Evolutionary conservation across 805 yeast species (phyloP).

Genomic region (Saccharomycopsis fodiens): DNA sequence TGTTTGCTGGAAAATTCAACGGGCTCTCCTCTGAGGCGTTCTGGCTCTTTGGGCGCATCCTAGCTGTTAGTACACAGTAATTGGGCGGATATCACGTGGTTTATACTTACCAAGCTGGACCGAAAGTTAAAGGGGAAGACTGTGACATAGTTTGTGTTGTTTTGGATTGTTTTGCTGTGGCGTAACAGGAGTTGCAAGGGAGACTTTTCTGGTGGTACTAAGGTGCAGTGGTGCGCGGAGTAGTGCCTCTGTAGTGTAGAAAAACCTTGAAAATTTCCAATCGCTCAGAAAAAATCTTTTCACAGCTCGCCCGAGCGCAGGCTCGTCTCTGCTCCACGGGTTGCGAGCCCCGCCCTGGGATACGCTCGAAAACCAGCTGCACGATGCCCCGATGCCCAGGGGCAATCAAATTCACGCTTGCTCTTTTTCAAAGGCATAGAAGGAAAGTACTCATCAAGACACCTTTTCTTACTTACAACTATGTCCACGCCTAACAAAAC

Average conservation of each 20-base stretch:
- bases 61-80: slow-evolving; percentile 21
- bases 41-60: slow-evolving; percentile 29
- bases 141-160: slow-evolving; percentile 27
- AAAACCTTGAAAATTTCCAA: not conserved
- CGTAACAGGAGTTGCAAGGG: no score
- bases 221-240: not conserved
- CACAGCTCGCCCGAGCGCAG: not conserved
- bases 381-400: no score
- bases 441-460: no score
- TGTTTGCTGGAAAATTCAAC: not conserved
- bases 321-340: no score
- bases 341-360: not conserved
- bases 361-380: no score
- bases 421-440: no score
- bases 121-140: slow-evolving; percentile 26
- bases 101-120: slow-evolving; percentile 27
- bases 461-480: no score
- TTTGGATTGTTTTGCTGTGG: no score
- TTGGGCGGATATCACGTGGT: not conserved
- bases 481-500: not conserved
- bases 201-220: no score
- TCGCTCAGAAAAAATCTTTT: not conserved
- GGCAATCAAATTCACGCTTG: no score
- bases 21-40: slow-evolving; percentile 11
- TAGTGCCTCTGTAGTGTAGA: not conserved